phyloP scores from a whole-genome alignment of 2,329 filamentous ascomycete species.

The Arthrinium puccinioides region DNA sequence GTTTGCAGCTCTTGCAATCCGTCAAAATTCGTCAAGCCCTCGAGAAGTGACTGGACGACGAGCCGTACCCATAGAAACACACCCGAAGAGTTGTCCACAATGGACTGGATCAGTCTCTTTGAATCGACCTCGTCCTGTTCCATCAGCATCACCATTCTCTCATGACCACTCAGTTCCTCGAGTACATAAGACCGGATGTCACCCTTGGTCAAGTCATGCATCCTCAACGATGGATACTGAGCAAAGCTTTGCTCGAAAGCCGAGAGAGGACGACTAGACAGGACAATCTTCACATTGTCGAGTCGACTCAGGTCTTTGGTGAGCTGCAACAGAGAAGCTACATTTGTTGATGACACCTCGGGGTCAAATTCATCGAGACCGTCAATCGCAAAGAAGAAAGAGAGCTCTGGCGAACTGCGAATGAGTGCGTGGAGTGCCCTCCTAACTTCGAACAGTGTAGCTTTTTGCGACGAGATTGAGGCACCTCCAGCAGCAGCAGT shows the following conservation, averaged over 20 bases:
- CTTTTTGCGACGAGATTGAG: not conserved
- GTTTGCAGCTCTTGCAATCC: slow-evolving; percentile 9
- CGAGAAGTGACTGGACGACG: slow-evolving; percentile 10
- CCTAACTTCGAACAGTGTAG: slow-evolving; percentile 8
- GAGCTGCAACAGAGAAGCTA: slow-evolving; percentile 10
- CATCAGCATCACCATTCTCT: slow-evolving; percentile 7
- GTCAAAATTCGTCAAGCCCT: slow-evolving; percentile 12
- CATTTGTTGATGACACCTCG: slow-evolving; percentile 7
- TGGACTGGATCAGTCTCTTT: slow-evolving; percentile 5
- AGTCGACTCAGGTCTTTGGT: slow-evolving; percentile 4
- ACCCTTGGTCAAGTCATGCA: slow-evolving; percentile 11
- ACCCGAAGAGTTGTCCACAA: slow-evolving; percentile 8
- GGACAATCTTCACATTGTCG: slow-evolving; percentile 11
- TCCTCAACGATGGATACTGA: slow-evolving; percentile 5
- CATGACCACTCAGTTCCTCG: slow-evolving; percentile 8
- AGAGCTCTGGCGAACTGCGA: not conserved
- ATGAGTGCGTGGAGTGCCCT: slow-evolving; percentile 8
- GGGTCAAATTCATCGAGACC: slow-evolving; percentile 17
- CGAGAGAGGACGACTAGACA: slow-evolving; percentile 12
- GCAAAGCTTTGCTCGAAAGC: slow-evolving; percentile 11
- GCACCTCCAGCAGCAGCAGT: not conserved
- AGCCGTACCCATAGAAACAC: slow-evolving; percentile 16
- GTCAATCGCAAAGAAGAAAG: slow-evolving; percentile 14
- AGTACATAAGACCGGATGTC: slow-evolving; percentile 11
- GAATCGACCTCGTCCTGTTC: slow-evolving; percentile 3